Base-by-base conservation (phyloP, 208 protist genomes). In the Leishmania guyanensis region DNA sequence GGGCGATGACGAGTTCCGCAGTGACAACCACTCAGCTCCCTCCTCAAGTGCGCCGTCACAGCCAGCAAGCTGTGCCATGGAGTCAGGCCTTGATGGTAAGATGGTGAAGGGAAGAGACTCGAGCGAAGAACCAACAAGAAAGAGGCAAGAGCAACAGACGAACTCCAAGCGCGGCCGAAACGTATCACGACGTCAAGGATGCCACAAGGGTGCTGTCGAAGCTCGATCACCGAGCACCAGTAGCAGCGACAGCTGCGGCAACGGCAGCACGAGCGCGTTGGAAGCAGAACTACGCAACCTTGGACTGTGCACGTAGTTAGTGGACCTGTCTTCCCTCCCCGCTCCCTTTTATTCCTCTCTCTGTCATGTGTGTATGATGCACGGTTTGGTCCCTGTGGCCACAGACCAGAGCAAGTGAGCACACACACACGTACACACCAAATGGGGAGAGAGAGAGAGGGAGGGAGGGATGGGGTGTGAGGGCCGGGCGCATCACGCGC, bases 271-370 rank as follows among this genome's bases (percentile, higher is more conserved):
- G 16, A 83, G 62, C 36, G 54, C 46, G 4, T 68, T 82, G 50
- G 74, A 79, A 39, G 73, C 72, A 39, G 82, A 85, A 54, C 51
- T 85, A n/a, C 64, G 82, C 5, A 85, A 69, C n/a, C 53, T 82
- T 22, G 77, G 82, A 16, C 56, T 79, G 43, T 6, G 50, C 53
- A 50, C 56, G 33, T 77, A 50, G 66, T 48, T 56, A 26, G 16
- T 29, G 39, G 66, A 22, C 39, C 16, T 17, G 66, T 76, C 48
- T 10, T 46, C n/a, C 48, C 43, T 58, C 48, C 29, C 50, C 50
- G 46, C 65, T 43, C 33, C 60, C 17, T 74, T 14, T 26, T 66
- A 58, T 73, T 60, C 46, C 43, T 6, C 50, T 66, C 53, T n/a
- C 56, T 54, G 0, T 62, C 46, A 22, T 46, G 17, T 58, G 62